Evolutionary conservation across 345 rosid species (phyloP).

Genomic region (Hypericum androsaemum): DNA sequence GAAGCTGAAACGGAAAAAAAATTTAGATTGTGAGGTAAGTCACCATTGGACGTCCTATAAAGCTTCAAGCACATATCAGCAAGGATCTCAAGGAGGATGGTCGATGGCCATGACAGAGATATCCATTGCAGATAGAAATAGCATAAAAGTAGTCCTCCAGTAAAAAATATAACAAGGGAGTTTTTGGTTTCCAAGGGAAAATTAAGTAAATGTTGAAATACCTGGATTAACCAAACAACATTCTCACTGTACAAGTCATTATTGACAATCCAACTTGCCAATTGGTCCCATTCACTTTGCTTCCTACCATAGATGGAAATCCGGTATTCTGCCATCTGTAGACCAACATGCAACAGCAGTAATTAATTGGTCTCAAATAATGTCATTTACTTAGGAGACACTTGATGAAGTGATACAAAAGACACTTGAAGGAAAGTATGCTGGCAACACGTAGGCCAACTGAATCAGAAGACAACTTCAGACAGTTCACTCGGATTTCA

Average conservation of each 20-base stretch:
- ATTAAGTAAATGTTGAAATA: slow-evolving; percentile 13
- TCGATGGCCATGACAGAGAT: too few species aligned
- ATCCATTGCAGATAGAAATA: background rate
- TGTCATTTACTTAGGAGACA: background rate
- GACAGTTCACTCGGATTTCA: too few species aligned
- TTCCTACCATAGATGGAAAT: slow-evolving; percentile 46
- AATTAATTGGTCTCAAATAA: background rate
- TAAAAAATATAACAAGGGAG: too few species aligned
- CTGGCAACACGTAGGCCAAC: too few species aligned
- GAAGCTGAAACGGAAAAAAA: slow-evolving; percentile 29
- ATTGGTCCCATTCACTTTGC: slow-evolving; percentile 56
- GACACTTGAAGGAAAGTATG: too few species aligned
- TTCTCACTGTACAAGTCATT: slow-evolving; percentile 42
- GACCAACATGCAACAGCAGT: background rate
- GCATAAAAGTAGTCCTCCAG: background rate
- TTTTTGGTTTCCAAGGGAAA: too few species aligned
- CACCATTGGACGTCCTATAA: too few species aligned
- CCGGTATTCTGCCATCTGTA: slow-evolving; percentile 47
- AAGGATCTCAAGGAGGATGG: too few species aligned
- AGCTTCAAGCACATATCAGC: too few species aligned
- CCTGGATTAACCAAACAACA: slow-evolving; percentile 51
- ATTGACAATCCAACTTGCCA: slow-evolving; percentile 50
- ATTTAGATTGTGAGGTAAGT: too few species aligned
- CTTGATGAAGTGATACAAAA: too few species aligned
- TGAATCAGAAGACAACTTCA: too few species aligned